phyloP scores from a whole-genome alignment of 768 basidiomycete genomes.

The Clavulina sp. region DNA sequence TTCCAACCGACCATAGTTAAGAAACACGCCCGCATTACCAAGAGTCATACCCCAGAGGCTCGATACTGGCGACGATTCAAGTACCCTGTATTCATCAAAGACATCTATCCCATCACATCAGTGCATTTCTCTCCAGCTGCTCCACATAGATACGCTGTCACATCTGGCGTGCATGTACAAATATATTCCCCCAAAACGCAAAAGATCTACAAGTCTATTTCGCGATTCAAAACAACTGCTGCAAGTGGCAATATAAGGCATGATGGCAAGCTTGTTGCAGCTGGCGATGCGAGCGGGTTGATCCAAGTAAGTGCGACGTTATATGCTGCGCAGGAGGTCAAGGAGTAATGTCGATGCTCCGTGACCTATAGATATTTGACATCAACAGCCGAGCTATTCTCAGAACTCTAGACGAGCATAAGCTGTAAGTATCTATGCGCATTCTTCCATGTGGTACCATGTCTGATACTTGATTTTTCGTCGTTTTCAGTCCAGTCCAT shows the following conservation, averaged over 20 bases:
- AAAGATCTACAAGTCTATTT: conserved; percentile 89
- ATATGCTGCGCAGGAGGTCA: background rate
- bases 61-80: conserved; percentile 79
- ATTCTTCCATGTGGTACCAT: background rate
- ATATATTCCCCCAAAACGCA: conserved; percentile 94
- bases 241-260: conserved; percentile 72
- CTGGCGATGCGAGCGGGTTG: conserved; percentile 85
- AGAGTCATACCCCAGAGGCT: conserved; percentile 55
- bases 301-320: conserved; percentile 37
- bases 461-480: background rate
- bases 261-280: conserved; percentile 90
- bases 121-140: conserved; percentile 76
- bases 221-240: conserved; percentile 92
- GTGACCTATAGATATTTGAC: conserved; percentile 57
- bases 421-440: conserved; percentile 47
- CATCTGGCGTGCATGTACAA: conserved; percentile 82
- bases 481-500: conserved; percentile 50
- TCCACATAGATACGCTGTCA: conserved; percentile 91
- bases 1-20: conserved; percentile 60
- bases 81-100: conserved; percentile 86
- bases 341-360: background rate
- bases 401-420: conserved; percentile 80
- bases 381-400: conserved; percentile 85
- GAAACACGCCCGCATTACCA: conserved; percentile 37
- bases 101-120: conserved; percentile 90